A percentile compares a stretch with the other conserved stretches of the same genome.
phyloP scores from a whole-genome alignment of 2,329 filamentous ascomycete species.

The Colletotrichum limetticola region DNA sequence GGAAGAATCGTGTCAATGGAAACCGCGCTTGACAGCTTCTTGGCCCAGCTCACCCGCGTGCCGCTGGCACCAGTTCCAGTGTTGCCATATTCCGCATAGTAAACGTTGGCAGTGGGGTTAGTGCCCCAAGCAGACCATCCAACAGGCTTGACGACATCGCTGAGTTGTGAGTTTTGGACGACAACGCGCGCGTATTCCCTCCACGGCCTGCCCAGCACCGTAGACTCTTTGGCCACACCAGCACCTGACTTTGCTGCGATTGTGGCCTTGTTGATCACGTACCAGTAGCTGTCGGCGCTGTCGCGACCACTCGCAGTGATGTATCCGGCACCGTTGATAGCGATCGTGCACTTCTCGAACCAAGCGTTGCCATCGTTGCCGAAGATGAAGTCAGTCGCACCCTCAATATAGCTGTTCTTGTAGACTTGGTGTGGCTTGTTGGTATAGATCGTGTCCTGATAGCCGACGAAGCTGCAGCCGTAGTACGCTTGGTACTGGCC shows the following conservation, averaged over 20 bases:
- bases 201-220: conserved; percentile 62
- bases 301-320: conserved; percentile 57
- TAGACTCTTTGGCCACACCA: conserved; percentile 49
- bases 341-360: conserved; percentile 55
- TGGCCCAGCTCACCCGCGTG: conserved; percentile 57
- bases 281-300: conserved; percentile 52
- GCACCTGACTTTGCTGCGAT: conserved; percentile 51
- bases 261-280: conserved; percentile 57
- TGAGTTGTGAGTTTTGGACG: conserved; percentile 60
- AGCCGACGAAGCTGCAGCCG: conserved; percentile 56
- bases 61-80: conserved; percentile 66
- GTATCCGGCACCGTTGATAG: conserved; percentile 49
- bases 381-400: conserved; percentile 63
- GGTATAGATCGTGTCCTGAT: conserved; percentile 62
- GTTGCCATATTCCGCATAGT: conserved; percentile 70
- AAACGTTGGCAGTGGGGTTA: conserved; percentile 60
- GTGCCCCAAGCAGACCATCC: conserved; percentile 69
- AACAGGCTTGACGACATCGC: conserved; percentile 65
- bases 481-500: conserved; percentile 59
- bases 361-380: conserved; percentile 54
- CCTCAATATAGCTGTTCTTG: conserved; percentile 53
- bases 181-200: conserved; percentile 57
- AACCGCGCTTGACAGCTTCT: conserved; percentile 48
- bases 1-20: conserved; percentile 39
- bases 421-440: conserved; percentile 60